Percentiles rank a stretch among this genome's conserved stretches.
These are phyloP conservation scores for Oxyria digyna DNA, from an alignment of 148 eudicot species.

Conservation along the genomic window DNA sequence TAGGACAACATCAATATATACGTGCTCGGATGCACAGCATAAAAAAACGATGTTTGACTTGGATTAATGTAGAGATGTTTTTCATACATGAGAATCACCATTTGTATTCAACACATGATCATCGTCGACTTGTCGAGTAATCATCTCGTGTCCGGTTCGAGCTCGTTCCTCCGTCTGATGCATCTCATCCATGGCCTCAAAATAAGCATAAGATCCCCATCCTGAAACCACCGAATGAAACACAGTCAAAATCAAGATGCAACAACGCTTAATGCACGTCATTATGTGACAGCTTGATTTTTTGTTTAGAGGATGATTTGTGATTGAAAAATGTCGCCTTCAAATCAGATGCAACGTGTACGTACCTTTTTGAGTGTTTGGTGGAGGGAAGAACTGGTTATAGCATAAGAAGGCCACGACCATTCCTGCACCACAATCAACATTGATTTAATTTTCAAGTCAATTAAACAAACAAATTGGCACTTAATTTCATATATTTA, in stretches of 20 bases:
- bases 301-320: too few relatives aligned
- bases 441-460: neutral
- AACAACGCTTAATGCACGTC: neutral
- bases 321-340: too few relatives aligned
- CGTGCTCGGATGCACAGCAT: too few relatives aligned
- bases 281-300: too few relatives aligned
- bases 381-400: slow-evolving; percentile 79
- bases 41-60: too few relatives aligned
- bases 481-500: neutral
- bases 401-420: slow-evolving; percentile 56
- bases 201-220: slow-evolving; percentile 63
- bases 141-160: neutral
- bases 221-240: slow-evolving; percentile 17
- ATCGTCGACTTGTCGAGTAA: neutral
- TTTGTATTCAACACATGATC: neutral
- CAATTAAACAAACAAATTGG: neutral
- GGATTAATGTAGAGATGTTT: neutral
- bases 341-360: too few relatives aligned
- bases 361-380: slow-evolving; percentile 45
- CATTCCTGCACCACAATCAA: slow-evolving; percentile 29
- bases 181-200: slow-evolving; percentile 39
- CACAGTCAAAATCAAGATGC: neutral
- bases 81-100: slow-evolving; percentile 1
- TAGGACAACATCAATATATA: too few relatives aligned
- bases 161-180: neutral